Base-by-base conservation (phyloP, 345 rosid genomes). In the Pistacia vera region DNA sequence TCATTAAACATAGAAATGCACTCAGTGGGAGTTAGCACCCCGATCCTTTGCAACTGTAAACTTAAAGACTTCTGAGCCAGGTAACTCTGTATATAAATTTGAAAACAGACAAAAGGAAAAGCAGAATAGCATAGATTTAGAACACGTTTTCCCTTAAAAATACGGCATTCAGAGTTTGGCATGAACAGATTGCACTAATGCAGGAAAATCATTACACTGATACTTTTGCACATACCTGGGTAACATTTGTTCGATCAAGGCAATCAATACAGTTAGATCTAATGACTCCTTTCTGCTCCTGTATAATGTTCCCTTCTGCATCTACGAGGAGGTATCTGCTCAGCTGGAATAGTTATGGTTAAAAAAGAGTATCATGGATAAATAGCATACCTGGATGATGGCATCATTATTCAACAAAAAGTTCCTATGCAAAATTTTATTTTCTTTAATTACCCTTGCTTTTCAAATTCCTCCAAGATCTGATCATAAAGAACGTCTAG, bases 231-330 rank as follows among this genome's bases (percentile, higher is more conserved):
- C 81, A 75, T 72, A 95, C 99, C 99, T 95, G 99, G 71, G 97
- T 93, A 38, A 95, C 99, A 82, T 95, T 95, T 77, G 99, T 93
- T 70, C 99, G 92, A 82, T 95, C 99, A 75, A 95, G 93, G 86
- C 97, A 95, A 78, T 95, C 99, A 68, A 95, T 95, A 85, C 99
- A 95, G 83, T 95, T 95, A 70, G 97, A 86, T 84, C 99, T 90
- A 75, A 95, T 70, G 44, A 92, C 82, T 69, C 99, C 98, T 84
- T 86, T 92, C 91, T 95, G 99, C 83, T 95, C 95, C 82, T 81
- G 91, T 72, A 90, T 82, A 80, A 90, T 83, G 36, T 85, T 86
- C 63, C 93, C 93, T 78, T 88, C 90, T 52, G 80, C 73, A 68
- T 92, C 99, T 78, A 90, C 61, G 25, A 90, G 89, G 79, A 90